Evolutionary conservation across 2,329 filamentous ascomycete species (phyloP).

Genomic region (Zymoseptoria tritici): DNA sequence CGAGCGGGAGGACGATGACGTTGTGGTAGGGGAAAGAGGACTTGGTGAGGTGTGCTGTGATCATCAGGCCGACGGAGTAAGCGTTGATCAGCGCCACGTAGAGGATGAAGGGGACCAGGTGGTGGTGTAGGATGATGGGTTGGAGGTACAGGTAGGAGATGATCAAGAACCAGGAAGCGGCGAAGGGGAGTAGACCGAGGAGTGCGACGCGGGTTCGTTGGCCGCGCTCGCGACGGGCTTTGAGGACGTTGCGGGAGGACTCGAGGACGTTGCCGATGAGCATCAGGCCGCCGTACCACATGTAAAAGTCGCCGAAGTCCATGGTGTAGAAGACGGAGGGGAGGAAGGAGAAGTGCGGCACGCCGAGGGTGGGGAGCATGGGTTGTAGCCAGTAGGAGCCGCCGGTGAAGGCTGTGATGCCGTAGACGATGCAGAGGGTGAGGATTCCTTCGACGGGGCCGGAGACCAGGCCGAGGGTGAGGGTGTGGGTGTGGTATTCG

Average conservation of each 20-base stretch:
- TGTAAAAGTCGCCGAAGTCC: conserved; percentile 86
- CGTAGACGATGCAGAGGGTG: conserved; percentile 73
- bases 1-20: conserved; percentile 69
- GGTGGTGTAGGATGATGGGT: conserved; percentile 70
- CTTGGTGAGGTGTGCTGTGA: conserved; percentile 86
- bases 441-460: conserved; percentile 93
- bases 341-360: conserved; percentile 58
- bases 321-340: conserved; percentile 67
- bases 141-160: conserved; percentile 75
- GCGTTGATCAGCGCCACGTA: conserved; percentile 88
- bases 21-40: conserved; percentile 86
- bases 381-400: conserved; percentile 89
- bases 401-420: conserved; percentile 74
- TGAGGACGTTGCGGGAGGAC: conserved; percentile 76
- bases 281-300: conserved; percentile 75
- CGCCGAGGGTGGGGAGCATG: conserved; percentile 62
- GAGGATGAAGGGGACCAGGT: conserved; percentile 82
- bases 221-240: conserved; percentile 65
- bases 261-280: conserved; percentile 77
- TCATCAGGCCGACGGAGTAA: conserved; percentile 85
- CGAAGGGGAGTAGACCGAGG: conserved; percentile 75
- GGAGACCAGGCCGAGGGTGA: conserved; percentile 85
- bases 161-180: conserved; percentile 68
- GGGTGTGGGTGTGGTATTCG: conserved; percentile 94
- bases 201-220: conserved; percentile 68